Evolutionary conservation across 2,329 filamentous ascomycete genomes (phyloP), one percentile per base, ranked within the genome.

Genomic region (Neofusicoccum kwambonambiense): DNA sequence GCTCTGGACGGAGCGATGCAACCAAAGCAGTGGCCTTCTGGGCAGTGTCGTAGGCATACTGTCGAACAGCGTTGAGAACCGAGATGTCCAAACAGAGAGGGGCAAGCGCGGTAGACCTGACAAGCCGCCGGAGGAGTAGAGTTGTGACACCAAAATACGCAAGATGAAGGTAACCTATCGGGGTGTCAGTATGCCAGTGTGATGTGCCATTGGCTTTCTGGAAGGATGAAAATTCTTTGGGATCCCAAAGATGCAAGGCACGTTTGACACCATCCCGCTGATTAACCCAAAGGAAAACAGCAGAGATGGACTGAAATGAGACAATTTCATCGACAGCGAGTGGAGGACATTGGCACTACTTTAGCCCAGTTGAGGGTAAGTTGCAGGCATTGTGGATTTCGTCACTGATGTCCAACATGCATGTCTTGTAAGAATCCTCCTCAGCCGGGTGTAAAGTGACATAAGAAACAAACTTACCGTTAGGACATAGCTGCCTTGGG

Each of bases 31-130:
- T 65, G n/a, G 66, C 66, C 22, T 65, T 42, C 62, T 62, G 56
- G 2, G 65, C 66, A 19, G 64, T 66, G 31, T 66, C 45, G 57
- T 63, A 39, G 50, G 22, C 44, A 27, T 51, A 51, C 27, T 62
- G 60, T 31, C 60, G 60, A 17, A 52, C 41, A 39, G 17, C 60
- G 60, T 51, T 63, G 8, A 68, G 41, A 8, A 66, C 62, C 39
- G 42, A 17, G 8, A 65, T 57, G 34, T 68, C 66, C 19, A 65
- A 45, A 17, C 66, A 68, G 22, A 66, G 62, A 15, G 66, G 66
- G n/a, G 66, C 65, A 34, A 68, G 63, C 5, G 66, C 66, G 17
- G 66, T 68, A 1, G 66, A 68, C 41, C 66, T 45, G 4, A 68
- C 62, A 17, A 68, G 65, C 17, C 66, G 56, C 8, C 66, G 54